Evolutionary conservation across 805 yeast species (phyloP).

Genomic region (Schwanniomyces occidentalis): DNA sequence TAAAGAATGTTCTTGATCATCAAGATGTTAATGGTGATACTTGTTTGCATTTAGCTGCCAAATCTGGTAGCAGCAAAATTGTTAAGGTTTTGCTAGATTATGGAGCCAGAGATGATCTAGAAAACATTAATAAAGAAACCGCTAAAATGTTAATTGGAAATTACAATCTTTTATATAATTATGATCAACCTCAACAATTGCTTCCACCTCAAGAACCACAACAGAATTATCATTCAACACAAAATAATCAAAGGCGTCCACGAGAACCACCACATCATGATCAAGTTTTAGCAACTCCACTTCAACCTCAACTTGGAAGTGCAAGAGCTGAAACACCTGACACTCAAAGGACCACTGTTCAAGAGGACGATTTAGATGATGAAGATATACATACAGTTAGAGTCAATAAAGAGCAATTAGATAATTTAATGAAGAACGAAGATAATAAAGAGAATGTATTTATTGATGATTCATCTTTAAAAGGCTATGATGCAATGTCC

Average conservation of each 20-base stretch:
- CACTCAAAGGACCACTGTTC: conserved; percentile 45
- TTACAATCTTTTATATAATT: conserved; percentile 27
- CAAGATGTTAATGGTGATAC: conserved; percentile 85
- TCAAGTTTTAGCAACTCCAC: conserved; percentile 29
- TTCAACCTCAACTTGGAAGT: conserved; percentile 16
- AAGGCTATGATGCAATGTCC: conserved; percentile 27
- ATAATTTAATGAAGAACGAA: conserved; percentile 24
- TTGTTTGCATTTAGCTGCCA: conserved; percentile 75
- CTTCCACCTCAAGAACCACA: conserved; percentile 6
- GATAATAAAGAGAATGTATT: conserved; percentile 53
- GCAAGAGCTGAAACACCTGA: conserved; percentile 40
- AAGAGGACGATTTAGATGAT: conserved; percentile 43
- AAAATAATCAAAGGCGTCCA: conserved; percentile 4
- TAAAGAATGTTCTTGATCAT: conserved; percentile 65
- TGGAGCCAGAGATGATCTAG: conserved; percentile 68
- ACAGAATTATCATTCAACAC: conserved; percentile 8
- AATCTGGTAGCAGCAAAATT: conserved; percentile 65
- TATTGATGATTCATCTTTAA: conserved; percentile 29
- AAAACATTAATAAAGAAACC: conserved; percentile 45
- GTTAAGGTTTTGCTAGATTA: conserved; percentile 80
- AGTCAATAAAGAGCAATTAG: conserved; percentile 36
- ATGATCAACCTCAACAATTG: conserved; percentile 1
- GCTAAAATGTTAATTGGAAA: conserved; percentile 43
- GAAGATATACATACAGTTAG: conserved; percentile 25
- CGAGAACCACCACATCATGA: conserved; percentile 3